These are phyloP conservation scores for Pleurotus platypus DNA, from an alignment of 768 basidiomycete species.

Conservation along the genomic window DNA sequence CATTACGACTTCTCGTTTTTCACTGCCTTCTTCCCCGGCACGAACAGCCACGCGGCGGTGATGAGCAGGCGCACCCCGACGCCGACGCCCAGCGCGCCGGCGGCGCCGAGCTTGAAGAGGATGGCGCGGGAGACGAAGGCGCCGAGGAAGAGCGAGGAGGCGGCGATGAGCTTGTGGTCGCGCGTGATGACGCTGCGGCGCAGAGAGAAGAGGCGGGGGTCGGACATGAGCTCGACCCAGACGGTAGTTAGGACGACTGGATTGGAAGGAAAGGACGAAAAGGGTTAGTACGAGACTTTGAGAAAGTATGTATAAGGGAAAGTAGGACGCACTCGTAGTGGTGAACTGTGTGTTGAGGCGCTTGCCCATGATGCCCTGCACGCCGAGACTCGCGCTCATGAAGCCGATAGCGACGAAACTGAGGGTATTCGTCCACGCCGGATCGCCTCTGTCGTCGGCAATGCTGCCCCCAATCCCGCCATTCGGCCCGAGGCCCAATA, in stretches of 20 bases:
- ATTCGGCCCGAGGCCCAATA: too few species aligned
- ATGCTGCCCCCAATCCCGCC: slow-evolving; percentile 27
- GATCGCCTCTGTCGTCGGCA: slow-evolving; percentile 50
- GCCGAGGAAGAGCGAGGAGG: slow-evolving; percentile 68
- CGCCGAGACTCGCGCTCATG: slow-evolving; percentile 77
- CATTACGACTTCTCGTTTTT: too few species aligned
- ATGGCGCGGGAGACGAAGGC: slow-evolving; percentile 66
- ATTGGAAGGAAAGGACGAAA: neutral
- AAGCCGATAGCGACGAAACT: slow-evolving; percentile 74
- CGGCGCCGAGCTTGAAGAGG: slow-evolving; percentile 55
- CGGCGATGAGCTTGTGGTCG: slow-evolving; percentile 70
- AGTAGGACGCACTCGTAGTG: slow-evolving; percentile 55
- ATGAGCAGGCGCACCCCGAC: slow-evolving; percentile 61
- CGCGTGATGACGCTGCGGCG: slow-evolving; percentile 51
- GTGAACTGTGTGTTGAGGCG: slow-evolving; percentile 76
- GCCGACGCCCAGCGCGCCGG: slow-evolving; percentile 63
- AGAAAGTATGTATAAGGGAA: neutral
- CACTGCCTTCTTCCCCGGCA: slow-evolving; percentile 36
- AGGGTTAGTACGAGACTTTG: neutral
- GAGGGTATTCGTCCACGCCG: slow-evolving; percentile 65
- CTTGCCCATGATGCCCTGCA: slow-evolving; percentile 87
- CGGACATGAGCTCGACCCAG: slow-evolving; percentile 86
- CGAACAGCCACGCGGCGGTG: slow-evolving; percentile 62
- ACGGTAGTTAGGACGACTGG: slow-evolving; percentile 80
- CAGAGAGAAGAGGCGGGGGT: slow-evolving; percentile 67